Evolutionary conservation across 2,329 filamentous ascomycete species (phyloP).

Genomic region (Bipolaris sorokiniana): DNA sequence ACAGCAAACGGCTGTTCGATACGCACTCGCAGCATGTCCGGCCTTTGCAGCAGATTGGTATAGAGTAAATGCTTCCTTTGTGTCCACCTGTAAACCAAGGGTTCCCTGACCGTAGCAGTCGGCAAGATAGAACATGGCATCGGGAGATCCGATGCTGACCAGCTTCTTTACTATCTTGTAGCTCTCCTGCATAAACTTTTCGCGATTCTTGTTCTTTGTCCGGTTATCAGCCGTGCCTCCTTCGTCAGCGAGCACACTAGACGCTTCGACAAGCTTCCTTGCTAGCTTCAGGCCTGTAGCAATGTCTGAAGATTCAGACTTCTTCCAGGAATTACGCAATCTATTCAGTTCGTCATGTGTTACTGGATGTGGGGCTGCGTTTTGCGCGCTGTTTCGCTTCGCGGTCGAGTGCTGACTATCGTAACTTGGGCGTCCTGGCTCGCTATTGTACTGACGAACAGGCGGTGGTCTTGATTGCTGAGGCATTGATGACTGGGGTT

Average conservation of each 20-base stretch:
- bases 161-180: constrained; percentile 93
- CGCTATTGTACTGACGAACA: constrained; percentile 59
- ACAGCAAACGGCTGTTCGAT: constrained; percentile 94
- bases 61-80: constrained; percentile 89
- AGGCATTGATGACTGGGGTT: constrained; percentile 32
- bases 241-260: constrained; percentile 77
- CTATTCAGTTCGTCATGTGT: constrained; percentile 79
- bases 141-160: constrained; percentile 71
- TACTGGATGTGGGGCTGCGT: constrained; percentile 60
- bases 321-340: constrained; percentile 71
- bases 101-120: constrained; percentile 85
- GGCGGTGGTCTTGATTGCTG: constrained; percentile 55
- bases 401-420: constrained; percentile 28
- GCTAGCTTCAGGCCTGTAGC: constrained; percentile 74
- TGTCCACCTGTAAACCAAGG: constrained; percentile 79
- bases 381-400: constrained; percentile 31
- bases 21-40: constrained; percentile 84
- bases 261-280: constrained; percentile 85
- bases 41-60: constrained; percentile 94
- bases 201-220: constrained; percentile 68
- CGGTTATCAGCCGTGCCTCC: constrained; percentile 73
- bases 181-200: constrained; percentile 83
- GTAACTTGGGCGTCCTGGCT: constrained; percentile 49
- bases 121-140: constrained; percentile 92
- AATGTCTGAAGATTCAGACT: constrained; percentile 72